phyloP scores from a whole-genome alignment of 345 rosid genomes.

The Citropsis articulata region DNA sequence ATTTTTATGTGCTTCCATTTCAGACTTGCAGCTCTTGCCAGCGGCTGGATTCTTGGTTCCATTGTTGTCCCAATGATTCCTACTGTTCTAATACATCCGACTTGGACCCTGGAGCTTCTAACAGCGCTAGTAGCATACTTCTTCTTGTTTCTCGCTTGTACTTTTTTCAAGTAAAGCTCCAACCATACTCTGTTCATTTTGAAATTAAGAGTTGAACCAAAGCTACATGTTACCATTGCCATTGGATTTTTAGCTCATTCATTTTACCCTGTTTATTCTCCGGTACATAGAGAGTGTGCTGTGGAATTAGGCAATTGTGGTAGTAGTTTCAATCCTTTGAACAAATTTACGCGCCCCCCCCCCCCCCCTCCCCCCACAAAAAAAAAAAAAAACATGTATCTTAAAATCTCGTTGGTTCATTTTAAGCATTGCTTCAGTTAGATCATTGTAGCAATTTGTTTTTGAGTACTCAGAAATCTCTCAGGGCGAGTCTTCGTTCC shows the following conservation, averaged over 20 bases:
- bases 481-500: too few relatives aligned
- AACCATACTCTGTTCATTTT: neutral
- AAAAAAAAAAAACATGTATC: too few relatives aligned
- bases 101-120: conserved; percentile 96
- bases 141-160: conserved; percentile 82
- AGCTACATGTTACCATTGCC: neutral
- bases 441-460: too few relatives aligned
- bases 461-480: too few relatives aligned
- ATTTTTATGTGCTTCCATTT: conserved; percentile 7
- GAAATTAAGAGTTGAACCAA: neutral
- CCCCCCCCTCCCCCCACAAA: accelerated
- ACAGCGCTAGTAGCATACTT: conserved; percentile 78
- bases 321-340: too few relatives aligned
- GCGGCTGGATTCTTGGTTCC: conserved; percentile 89
- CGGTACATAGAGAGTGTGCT: too few relatives aligned
- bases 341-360: too few relatives aligned
- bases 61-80: conserved; percentile 83
- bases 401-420: too few relatives aligned
- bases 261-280: neutral
- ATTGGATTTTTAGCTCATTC: neutral
- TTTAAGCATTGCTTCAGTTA: too few relatives aligned
- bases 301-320: too few relatives aligned
- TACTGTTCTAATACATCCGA: conserved; percentile 55
- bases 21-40: conserved; percentile 79
- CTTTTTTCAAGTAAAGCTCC: conserved; percentile 67